Percentiles rank a stretch among this genome's conserved stretches.
Evolutionary conservation across 1,284 basidiomycete species (phyloP).

Genomic region (Leccinum solheimii): DNA sequence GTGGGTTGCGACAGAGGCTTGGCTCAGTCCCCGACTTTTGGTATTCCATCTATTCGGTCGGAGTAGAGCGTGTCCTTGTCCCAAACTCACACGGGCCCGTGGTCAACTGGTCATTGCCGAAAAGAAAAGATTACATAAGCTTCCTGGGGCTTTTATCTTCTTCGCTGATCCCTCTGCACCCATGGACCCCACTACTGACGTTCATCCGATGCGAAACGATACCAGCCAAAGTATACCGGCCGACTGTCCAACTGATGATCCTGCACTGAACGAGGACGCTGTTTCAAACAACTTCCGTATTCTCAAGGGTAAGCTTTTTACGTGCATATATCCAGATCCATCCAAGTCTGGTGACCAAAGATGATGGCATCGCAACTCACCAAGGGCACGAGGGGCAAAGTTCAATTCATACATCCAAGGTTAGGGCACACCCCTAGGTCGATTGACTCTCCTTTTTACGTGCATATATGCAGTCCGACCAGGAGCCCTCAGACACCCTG

Average conservation of each 20-base stretch:
- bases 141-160: background rate
- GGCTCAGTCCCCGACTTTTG: no score
- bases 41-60: no score
- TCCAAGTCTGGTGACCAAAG: background rate
- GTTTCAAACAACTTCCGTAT: background rate
- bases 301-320: background rate
- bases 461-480: conserved; percentile 26
- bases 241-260: background rate
- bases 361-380: background rate
- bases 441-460: conserved; percentile 2
- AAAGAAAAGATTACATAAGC: no score
- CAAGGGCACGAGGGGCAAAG: background rate
- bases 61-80: no score
- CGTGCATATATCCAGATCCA: conserved; percentile 19
- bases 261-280: background rate
- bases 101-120: no score
- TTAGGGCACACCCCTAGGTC: conserved; percentile 1
- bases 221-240: background rate
- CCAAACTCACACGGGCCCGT: no score
- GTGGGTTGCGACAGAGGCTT: no score
- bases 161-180: background rate
- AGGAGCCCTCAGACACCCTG: conserved; percentile 4
- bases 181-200: conserved; percentile 14
- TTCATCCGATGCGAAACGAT: background rate
- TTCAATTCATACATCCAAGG: conserved; percentile 4